These are phyloP conservation scores for Cytospora piceicola DNA, from an alignment of 2,329 filamentous ascomycete genomes.

Conservation along the genomic window DNA sequence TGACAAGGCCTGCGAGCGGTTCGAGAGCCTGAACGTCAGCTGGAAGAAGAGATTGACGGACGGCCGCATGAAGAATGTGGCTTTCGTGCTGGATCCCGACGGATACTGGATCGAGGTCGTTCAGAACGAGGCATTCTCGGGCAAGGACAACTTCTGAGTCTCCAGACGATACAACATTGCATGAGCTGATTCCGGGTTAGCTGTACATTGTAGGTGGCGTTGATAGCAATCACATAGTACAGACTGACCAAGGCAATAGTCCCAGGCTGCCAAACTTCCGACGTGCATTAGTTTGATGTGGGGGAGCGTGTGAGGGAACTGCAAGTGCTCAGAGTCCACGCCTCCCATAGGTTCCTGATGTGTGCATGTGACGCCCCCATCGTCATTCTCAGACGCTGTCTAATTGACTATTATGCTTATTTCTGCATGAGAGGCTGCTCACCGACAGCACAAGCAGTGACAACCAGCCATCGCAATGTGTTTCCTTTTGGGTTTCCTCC, in stretches of 20 bases:
- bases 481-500: background rate
- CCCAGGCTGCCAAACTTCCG: background rate
- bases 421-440: background rate
- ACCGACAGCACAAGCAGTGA: background rate
- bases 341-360: background rate
- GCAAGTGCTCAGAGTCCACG: background rate
- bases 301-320: background rate
- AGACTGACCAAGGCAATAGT: background rate
- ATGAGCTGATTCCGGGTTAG: background rate
- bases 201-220: constrained; percentile 1
- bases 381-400: background rate
- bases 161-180: background rate
- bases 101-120: constrained; percentile 81
- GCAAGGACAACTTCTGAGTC: constrained; percentile 56
- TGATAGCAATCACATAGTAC: background rate
- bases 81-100: constrained; percentile 88
- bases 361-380: background rate
- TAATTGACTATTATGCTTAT: background rate
- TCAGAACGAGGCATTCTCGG: constrained; percentile 73
- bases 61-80: constrained; percentile 90
- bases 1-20: constrained; percentile 83
- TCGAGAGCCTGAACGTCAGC: constrained; percentile 78
- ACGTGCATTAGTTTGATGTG: constrained; percentile 14
- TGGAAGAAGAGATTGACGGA: constrained; percentile 98
- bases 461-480: background rate